These are phyloP conservation scores for Mycosphaerella sp. DNA, from an alignment of 2,329 filamentous ascomycete genomes.

Conservation along the genomic window DNA sequence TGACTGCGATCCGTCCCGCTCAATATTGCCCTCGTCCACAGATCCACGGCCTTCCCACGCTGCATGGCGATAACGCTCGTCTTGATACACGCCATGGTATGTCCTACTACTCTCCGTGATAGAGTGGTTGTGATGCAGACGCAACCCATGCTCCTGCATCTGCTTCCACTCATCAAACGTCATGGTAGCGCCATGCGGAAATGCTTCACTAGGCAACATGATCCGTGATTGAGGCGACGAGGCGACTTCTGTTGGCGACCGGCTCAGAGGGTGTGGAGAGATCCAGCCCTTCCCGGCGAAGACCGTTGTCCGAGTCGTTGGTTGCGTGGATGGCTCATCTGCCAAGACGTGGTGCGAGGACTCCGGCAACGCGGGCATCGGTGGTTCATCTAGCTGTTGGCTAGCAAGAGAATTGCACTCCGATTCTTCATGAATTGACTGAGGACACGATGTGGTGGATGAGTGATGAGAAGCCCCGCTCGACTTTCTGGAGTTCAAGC, in stretches of 20 bases:
- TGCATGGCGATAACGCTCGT: conserved; percentile 15
- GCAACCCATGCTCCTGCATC: conserved; percentile 20
- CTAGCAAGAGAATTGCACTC: neutral
- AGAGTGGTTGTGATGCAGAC: conserved; percentile 19
- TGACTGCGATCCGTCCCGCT: neutral
- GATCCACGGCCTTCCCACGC: conserved; percentile 12
- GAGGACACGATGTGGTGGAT: neutral
- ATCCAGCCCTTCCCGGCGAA: conserved; percentile 33
- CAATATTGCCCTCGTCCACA: neutral
- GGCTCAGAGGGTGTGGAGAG: conserved; percentile 31
- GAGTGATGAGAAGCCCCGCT: neutral
- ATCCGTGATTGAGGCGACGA: conserved; percentile 25
- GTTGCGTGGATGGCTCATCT: neutral
- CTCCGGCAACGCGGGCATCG: neutral
- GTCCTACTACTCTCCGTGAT: conserved; percentile 20
- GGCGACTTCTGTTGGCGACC: conserved; percentile 13
- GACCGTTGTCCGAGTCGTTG: conserved; percentile 15
- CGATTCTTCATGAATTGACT: neutral
- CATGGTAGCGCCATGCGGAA: conserved; percentile 19
- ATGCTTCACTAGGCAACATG: conserved; percentile 18
- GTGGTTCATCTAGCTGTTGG: neutral
- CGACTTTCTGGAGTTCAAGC: conserved; percentile 2
- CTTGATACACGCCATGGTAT: conserved; percentile 7
- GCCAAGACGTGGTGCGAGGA: neutral
- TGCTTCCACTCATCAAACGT: conserved; percentile 28